Percentiles rank a stretch among this genome's conserved stretches.
Conservation (phyloP, 495 filamentous ascomycete genomes). For the Podospora sp. region DNA sequence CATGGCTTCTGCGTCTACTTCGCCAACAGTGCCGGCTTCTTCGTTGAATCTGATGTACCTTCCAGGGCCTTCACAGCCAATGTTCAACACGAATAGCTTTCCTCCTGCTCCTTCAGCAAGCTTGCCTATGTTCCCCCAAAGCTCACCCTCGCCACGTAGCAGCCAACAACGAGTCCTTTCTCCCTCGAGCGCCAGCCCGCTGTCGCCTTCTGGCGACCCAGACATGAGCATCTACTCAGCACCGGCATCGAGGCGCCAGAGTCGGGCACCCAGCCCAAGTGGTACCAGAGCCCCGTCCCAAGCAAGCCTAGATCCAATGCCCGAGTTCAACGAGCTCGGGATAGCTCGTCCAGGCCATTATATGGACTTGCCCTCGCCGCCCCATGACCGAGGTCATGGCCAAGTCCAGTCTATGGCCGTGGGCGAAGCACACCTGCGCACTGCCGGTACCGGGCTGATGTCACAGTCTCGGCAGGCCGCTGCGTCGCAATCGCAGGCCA, state of each 20-base stretch:
- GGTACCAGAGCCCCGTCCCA: not conserved
- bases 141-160: conserved; percentile 9
- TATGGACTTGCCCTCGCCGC: not conserved
- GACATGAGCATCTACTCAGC: conserved; percentile 15
- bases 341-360: not conserved
- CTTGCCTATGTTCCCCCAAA: not conserved
- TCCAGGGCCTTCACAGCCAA: not conserved
- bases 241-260: conserved; percentile 18
- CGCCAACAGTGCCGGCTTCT: conserved; percentile 11
- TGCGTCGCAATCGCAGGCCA: conserved; percentile 22
- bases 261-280: conserved; percentile 26
- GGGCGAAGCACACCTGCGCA: not conserved
- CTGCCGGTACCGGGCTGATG: not conserved
- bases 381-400: not conserved
- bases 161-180: conserved; percentile 12
- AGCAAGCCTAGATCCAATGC: not conserved
- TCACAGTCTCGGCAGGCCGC: not conserved
- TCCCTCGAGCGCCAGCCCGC: not conserved
- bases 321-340: not conserved
- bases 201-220: not conserved
- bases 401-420: not conserved
- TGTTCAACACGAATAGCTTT: conserved; percentile 4
- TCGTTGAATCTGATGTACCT: not conserved
- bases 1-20: not conserved
- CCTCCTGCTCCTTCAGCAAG: not conserved